These are phyloP conservation scores for Syncephalis fuscata DNA, from an alignment of 371 early-diverging fungal genomes.

Conservation along the genomic window DNA sequence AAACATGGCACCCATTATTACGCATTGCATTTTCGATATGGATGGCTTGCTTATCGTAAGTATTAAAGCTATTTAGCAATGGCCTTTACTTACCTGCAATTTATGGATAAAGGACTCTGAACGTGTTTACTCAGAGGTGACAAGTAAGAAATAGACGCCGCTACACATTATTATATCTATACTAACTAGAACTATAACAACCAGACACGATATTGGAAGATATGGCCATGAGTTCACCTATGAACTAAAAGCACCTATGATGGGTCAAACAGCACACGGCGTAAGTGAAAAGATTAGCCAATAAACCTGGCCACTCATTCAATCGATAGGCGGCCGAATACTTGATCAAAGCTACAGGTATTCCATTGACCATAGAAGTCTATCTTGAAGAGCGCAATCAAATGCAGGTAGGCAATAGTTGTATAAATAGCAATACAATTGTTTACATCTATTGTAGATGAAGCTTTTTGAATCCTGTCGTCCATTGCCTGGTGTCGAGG, in stretches of 20 bases:
- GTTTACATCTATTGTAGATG: conserved; percentile 14
- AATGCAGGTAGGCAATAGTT: conserved; percentile 18
- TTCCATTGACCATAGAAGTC: conserved; percentile 67
- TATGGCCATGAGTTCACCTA: conserved; percentile 55
- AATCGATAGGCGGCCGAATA: conserved; percentile 39
- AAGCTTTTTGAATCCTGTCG: conserved; percentile 37
- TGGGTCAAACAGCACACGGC: conserved; percentile 55
- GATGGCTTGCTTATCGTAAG: conserved; percentile 36
- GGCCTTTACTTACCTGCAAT: conserved; percentile 8
- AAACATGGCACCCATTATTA: conserved; percentile 22
- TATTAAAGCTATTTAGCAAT: conserved; percentile 2
- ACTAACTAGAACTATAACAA: not conserved
- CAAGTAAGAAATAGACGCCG: conserved; percentile 12
- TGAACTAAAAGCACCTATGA: conserved; percentile 63
- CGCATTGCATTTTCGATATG: conserved; percentile 80
- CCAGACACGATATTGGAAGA: conserved; percentile 36
- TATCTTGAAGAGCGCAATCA: conserved; percentile 40
- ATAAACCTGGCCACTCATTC: not conserved
- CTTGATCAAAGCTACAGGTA: conserved; percentile 32
- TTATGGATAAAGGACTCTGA: conserved; percentile 54
- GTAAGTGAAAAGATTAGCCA: conserved; percentile 11
- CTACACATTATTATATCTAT: too few species aligned
- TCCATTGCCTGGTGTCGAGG: conserved; percentile 55
- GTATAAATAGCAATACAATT: not conserved
- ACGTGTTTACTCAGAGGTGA: conserved; percentile 73